phyloP scores from a whole-genome alignment of 2,329 filamentous ascomycete species.

The Sordariomycetes sp. region DNA sequence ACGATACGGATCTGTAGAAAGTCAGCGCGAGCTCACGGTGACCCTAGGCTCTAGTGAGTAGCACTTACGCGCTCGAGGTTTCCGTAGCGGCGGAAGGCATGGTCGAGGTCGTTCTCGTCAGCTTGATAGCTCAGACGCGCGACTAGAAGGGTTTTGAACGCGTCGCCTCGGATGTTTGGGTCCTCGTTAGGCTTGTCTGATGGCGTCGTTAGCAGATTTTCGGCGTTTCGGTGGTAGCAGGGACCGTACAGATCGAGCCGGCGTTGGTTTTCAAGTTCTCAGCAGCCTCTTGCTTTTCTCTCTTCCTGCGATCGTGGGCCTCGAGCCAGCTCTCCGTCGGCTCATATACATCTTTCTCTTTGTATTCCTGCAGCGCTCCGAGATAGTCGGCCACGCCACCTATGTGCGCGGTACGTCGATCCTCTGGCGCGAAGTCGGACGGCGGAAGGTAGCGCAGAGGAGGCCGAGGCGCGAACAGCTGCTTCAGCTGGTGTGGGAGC shows the following conservation, averaged over 20 bases:
- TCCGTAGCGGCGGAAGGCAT: constrained; percentile 88
- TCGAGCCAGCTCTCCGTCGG: constrained; percentile 93
- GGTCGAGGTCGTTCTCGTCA: constrained; percentile 81
- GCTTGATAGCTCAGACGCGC: constrained; percentile 83
- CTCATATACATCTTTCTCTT: constrained; percentile 64
- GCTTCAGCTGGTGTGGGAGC: constrained; percentile 83
- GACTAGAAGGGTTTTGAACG: constrained; percentile 91
- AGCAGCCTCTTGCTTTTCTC: constrained; percentile 65
- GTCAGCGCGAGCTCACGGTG: constrained; percentile 4
- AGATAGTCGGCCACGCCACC: constrained; percentile 68
- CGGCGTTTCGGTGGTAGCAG: no score
- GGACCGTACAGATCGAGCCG: constrained; percentile 49
- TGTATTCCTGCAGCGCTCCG: constrained; percentile 65
- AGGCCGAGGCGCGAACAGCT: constrained; percentile 90
- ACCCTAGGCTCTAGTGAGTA: constrained; percentile 1
- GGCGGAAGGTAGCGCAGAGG: constrained; percentile 84
- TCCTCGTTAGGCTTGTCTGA: constrained; percentile 77
- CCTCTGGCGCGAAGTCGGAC: constrained; percentile 72
- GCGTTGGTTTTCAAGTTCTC: constrained; percentile 56
- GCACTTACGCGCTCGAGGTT: constrained; percentile 77
- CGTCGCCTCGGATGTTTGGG: constrained; percentile 81
- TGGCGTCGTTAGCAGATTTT: no score
- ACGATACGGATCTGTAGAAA: constrained; percentile 71
- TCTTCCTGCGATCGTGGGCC: constrained; percentile 71
- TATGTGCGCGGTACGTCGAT: constrained; percentile 66